These are phyloP conservation scores for Aspergillus kassunensis DNA, from an alignment of 495 filamentous ascomycete species.

Conservation along the genomic window DNA sequence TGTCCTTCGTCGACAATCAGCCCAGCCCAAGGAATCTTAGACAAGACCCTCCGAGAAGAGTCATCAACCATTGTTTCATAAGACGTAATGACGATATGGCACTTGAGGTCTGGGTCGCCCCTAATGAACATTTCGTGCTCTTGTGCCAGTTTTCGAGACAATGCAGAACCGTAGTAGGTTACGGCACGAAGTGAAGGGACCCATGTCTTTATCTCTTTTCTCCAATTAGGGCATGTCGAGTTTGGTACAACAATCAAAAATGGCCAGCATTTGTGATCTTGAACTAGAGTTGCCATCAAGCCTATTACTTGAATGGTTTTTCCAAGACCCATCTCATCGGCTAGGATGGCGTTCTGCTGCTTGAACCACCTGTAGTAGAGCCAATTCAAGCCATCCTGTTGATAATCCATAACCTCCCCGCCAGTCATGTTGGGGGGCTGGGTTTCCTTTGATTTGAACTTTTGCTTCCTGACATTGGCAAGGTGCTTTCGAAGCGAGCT, in stretches of 20 bases:
- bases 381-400: conserved; percentile 93
- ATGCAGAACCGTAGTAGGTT: conserved; percentile 76
- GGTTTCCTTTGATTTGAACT: conserved; percentile 65
- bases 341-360: conserved; percentile 84
- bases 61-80: conserved; percentile 80
- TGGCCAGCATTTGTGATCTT: conserved; percentile 80
- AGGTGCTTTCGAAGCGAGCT: conserved; percentile 57
- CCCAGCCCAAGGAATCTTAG: conserved; percentile 72
- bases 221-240: conserved; percentile 93
- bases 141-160: conserved; percentile 64
- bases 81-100: conserved; percentile 90
- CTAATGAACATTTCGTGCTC: conserved; percentile 81
- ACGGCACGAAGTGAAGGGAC: conserved; percentile 81
- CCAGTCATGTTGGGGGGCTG: conserved; percentile 73
- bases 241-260: conserved; percentile 94
- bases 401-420: conserved; percentile 88
- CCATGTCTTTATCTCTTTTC: conserved; percentile 94
- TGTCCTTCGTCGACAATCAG: conserved; percentile 96
- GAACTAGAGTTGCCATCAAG: conserved; percentile 71
- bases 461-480: conserved; percentile 52
- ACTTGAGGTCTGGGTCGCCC: conserved; percentile 58
- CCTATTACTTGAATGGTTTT: conserved; percentile 96
- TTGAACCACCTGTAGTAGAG: conserved; percentile 86
- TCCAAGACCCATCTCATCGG: conserved; percentile 98
- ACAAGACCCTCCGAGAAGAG: conserved; percentile 58